Base-by-base conservation (phyloP, 306 rosid genomes). In the Sphenostylis stenocarpa region DNA sequence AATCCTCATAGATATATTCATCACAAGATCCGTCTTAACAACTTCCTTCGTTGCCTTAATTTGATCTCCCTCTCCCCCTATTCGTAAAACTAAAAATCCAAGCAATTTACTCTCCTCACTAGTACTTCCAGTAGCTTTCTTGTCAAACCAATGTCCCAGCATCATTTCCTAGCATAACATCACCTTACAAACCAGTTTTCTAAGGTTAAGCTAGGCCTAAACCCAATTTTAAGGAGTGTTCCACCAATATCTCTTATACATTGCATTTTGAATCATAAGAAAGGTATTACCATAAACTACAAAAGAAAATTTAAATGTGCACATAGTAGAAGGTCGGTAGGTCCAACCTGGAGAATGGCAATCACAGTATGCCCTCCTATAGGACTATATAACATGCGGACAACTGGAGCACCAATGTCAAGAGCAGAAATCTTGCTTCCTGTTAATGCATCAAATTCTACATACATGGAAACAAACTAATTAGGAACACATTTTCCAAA, bases 401-500 rank as follows among this genome's bases (percentile, higher is more conserved):
- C 97, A 77, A 87, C 93, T 52, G 97, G 97, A 33, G 93, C 90
- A 62, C 97, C 99, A 72, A 95, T 87, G 77, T 95, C 88, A 83
- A 95, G 90, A 67, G 93, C 87, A 23, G 98, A 86, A 72, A 90
- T 88, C 89, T 90, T 95, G 92, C 92, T 81, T 79, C 99, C 99
- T 23, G 99, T 92, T 74, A 92, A 80, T 39, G 97, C 97, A 85
- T 95, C 99, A 76, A 90, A 89, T 80, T 95, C 99, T 95, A 87
- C 56, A 51, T 20, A 17, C 78, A 74, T 70, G 83, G 77, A 77
- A 58, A 65, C 47, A 41, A 36, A 45, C 39, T 52, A 87, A 67
- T 28, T 51, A 45, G 34, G 34, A 74, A 67, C 52, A 52, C 9
- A 76, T 49, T 52, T 31, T 28, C 74, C 51, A 80, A 39, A 73